Conservation (phyloP, 2,329 filamentous ascomycete species). For the Penicillium sp. region DNA sequence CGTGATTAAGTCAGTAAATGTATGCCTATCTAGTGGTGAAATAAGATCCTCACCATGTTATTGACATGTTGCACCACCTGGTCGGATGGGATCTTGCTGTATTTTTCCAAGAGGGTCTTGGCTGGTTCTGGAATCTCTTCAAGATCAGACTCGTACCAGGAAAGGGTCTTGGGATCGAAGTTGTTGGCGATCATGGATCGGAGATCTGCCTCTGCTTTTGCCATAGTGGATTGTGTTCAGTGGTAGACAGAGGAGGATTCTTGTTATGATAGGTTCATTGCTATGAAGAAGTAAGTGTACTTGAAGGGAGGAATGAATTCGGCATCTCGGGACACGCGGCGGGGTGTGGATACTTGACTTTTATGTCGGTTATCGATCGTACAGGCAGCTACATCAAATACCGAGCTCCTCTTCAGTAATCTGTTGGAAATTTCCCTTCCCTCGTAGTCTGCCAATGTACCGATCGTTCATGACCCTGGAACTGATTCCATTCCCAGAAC, state of each 20-base stretch:
- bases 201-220: conserved; percentile 12
- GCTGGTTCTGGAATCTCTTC: conserved; percentile 14
- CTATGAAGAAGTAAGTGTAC: not conserved
- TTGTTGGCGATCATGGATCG: conserved; percentile 10
- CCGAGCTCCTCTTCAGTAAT: too few relatives aligned
- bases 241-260: not conserved
- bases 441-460: too few relatives aligned
- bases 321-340: not conserved
- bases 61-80: conserved; percentile 18
- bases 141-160: conserved; percentile 18
- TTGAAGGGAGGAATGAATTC: not conserved
- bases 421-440: too few relatives aligned
- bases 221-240: conserved; percentile 1
- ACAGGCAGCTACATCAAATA: too few relatives aligned
- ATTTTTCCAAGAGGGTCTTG: conserved; percentile 16
- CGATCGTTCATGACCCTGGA: too few relatives aligned
- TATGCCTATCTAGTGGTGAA: not conserved
- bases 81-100: conserved; percentile 16
- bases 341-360: too few relatives aligned
- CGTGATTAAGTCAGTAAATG: not conserved
- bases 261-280: not conserved
- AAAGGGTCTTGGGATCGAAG: conserved; percentile 8
- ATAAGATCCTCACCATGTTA: conserved; percentile 11
- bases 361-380: too few relatives aligned
- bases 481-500: too few relatives aligned